These are phyloP conservation scores for Hericium coralloides DNA, from an alignment of 768 basidiomycete species.

Conservation along the genomic window DNA sequence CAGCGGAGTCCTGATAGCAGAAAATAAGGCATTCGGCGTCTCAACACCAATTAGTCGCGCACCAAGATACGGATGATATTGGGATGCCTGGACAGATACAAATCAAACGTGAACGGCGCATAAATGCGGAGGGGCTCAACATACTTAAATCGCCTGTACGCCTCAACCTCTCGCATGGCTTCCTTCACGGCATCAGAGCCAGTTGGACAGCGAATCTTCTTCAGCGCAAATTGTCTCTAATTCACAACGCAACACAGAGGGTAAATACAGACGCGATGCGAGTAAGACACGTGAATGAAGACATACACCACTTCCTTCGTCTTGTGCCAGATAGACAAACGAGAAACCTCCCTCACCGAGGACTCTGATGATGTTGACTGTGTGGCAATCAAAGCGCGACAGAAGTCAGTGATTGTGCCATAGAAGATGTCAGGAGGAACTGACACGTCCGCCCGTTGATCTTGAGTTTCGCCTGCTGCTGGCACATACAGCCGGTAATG, in stretches of 20 bases:
- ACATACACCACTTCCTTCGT: conserved; percentile 75
- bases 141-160: conserved; percentile 90
- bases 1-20: conserved; percentile 70
- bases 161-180: conserved; percentile 84
- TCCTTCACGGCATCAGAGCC: conserved; percentile 84
- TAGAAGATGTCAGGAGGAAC: conserved; percentile 19
- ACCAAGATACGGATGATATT: conserved; percentile 95
- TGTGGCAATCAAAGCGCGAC: not conserved
- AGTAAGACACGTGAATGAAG: not conserved
- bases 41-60: conserved; percentile 5
- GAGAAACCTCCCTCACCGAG: conserved; percentile 96
- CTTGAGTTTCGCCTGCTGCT: conserved; percentile 80
- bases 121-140: conserved; percentile 19
- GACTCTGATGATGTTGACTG: conserved; percentile 85
- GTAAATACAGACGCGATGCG: conserved; percentile 4
- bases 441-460: conserved; percentile 92
- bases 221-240: conserved; percentile 88
- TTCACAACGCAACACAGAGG: not conserved
- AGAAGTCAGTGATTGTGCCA: not conserved
- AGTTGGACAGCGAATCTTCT: conserved; percentile 92
- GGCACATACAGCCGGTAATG: conserved; percentile 72
- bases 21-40: no score
- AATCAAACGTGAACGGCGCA: not conserved
- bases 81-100: conserved; percentile 53
- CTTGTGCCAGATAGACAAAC: conserved; percentile 83